These are phyloP conservation scores for Aspergillus phoenicis DNA, from an alignment of 2,329 filamentous ascomycete genomes.

Conservation along the genomic window DNA sequence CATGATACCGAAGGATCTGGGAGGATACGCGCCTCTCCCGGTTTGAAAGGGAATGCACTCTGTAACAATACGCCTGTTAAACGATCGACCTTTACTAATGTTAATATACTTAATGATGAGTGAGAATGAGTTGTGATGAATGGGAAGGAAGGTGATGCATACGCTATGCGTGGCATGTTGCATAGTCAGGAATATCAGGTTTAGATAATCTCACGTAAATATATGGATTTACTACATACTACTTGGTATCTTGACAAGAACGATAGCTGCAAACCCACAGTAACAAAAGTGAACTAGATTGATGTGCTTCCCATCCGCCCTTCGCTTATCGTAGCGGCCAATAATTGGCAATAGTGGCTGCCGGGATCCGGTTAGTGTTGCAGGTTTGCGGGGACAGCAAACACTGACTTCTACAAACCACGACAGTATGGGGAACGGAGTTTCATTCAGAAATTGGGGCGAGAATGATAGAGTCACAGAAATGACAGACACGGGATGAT, in stretches of 20 bases:
- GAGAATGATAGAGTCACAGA: too few relatives aligned
- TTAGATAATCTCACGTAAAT: too few relatives aligned
- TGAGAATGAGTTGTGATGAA: not conserved
- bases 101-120: not conserved
- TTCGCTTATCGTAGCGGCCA: not conserved
- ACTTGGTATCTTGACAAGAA: too few relatives aligned
- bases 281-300: not conserved
- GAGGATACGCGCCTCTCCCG: not conserved
- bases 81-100: not conserved
- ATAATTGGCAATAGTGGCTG: conserved; percentile 14
- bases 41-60: not conserved
- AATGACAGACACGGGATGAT: too few relatives aligned
- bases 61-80: conserved; percentile 10
- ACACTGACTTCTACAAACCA: not conserved
- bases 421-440: too few relatives aligned
- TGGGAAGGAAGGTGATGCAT: not conserved
- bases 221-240: too few relatives aligned
- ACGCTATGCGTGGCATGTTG: not conserved
- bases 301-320: not conserved
- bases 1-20: conserved; percentile 12
- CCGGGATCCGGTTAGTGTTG: not conserved
- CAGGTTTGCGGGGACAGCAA: conserved; percentile 1
- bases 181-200: not conserved
- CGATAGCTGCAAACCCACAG: too few relatives aligned
- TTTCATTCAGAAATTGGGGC: too few relatives aligned